phyloP scores from a whole-genome alignment of 768 basidiomycete genomes.

The Boletus huronensis region DNA sequence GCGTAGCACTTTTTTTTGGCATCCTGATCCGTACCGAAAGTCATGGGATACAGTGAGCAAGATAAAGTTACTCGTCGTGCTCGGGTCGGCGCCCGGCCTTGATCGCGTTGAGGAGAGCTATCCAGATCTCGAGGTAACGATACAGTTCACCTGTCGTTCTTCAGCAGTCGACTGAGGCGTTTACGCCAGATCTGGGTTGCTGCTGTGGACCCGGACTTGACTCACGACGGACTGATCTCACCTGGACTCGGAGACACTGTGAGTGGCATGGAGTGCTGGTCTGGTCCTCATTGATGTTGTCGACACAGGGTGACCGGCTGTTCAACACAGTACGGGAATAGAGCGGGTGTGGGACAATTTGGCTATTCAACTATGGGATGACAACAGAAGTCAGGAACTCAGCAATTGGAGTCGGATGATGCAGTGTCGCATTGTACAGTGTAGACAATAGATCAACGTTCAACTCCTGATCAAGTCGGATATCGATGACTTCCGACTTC shows the following conservation, averaged over 20 bases:
- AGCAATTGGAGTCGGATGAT: not conserved
- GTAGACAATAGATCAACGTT: not conserved
- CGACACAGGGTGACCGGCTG: constrained; percentile 71
- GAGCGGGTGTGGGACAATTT: not conserved
- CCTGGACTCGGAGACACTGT: constrained; percentile 92
- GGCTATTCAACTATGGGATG: not conserved
- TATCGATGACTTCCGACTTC: not conserved
- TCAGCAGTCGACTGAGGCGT: not conserved
- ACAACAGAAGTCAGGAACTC: not conserved
- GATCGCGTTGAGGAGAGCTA: constrained; percentile 57
- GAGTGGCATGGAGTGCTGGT: constrained; percentile 28
- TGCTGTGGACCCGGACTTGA: constrained; percentile 72
- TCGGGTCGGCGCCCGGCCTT: constrained; percentile 77
- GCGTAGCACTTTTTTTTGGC: constrained; percentile 16
- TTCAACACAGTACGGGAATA: constrained; percentile 65
- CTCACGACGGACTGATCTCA: constrained; percentile 71
- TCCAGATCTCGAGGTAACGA: constrained; percentile 74
- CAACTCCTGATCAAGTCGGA: not conserved
- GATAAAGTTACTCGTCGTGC: constrained; percentile 79
- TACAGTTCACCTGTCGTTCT: not conserved
- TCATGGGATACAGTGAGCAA: constrained; percentile 45
- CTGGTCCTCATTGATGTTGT: not conserved
- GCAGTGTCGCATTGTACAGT: not conserved
- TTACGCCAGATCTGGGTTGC: constrained; percentile 75
- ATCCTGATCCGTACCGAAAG: not conserved